These are phyloP conservation scores for Aspergillus awamori DNA, from an alignment of 2,329 filamentous ascomycete genomes.

Conservation along the genomic window DNA sequence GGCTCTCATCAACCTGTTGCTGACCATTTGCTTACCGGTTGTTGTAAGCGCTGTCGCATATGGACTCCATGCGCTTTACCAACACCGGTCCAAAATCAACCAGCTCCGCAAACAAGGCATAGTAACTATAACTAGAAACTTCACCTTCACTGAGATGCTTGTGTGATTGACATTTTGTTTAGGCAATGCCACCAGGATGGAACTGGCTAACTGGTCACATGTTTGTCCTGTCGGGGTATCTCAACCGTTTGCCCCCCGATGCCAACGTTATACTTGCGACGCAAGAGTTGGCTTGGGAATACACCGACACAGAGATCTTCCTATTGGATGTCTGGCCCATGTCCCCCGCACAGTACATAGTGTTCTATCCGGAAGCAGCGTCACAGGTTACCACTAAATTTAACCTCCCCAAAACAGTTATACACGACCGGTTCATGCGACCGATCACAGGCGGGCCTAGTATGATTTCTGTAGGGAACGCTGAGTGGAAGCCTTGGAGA, in stretches of 20 bases:
- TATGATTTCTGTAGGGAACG: conserved; percentile 6
- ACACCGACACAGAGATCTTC: conserved; percentile 4
- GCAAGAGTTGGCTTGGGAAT: not conserved
- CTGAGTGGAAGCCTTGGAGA: conserved; percentile 11
- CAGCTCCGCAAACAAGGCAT: conserved; percentile 1
- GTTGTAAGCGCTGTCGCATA: not conserved
- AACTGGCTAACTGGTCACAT: conserved; percentile 6
- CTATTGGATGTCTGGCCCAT: conserved; percentile 5
- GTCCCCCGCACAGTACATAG: not conserved
- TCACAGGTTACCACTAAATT: not conserved
- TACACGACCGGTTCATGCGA: not conserved
- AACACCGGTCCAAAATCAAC: not conserved
- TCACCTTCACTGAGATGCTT: no score
- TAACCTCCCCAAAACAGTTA: conserved; percentile 9
- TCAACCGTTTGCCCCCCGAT: not conserved
- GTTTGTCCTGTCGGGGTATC: not conserved
- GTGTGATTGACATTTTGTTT: no score
- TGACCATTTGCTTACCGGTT: not conserved
- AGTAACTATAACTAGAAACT: no score
- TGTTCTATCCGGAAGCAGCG: conserved; percentile 3
- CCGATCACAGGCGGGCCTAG: conserved; percentile 12
- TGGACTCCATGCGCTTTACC: not conserved
- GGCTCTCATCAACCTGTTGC: not conserved
- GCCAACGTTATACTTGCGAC: not conserved
- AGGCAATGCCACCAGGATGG: conserved; percentile 5